phyloP scores from a whole-genome alignment of 495 filamentous ascomycete species.

The Penicillium waksmanii region DNA sequence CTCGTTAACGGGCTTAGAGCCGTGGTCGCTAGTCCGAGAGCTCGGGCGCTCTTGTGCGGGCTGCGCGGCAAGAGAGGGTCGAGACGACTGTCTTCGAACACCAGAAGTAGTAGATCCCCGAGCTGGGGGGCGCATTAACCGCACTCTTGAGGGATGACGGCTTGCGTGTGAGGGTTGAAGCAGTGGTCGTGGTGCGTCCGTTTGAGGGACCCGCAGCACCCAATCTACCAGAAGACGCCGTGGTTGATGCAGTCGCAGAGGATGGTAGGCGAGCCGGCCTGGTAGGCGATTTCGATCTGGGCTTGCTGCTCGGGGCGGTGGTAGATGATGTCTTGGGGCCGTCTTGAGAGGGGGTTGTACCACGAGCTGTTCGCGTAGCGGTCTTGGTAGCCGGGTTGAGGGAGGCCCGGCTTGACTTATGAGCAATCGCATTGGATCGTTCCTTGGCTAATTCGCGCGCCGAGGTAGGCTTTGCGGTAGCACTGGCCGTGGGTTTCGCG shows the following conservation, averaged over 20 bases:
- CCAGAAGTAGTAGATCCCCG: constrained; percentile 29
- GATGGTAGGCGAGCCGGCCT: constrained; percentile 62
- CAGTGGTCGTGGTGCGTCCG: constrained; percentile 48
- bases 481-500: constrained; percentile 28
- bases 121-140: constrained; percentile 19
- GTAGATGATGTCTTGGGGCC: constrained; percentile 29
- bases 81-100: constrained; percentile 44
- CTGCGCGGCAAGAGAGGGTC: constrained; percentile 42
- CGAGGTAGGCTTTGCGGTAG: constrained; percentile 19
- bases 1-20: constrained; percentile 60
- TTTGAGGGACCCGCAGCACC: constrained; percentile 44
- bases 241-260: constrained; percentile 65
- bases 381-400: constrained; percentile 35
- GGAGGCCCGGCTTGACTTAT: constrained; percentile 40
- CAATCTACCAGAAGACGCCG: constrained; percentile 61
- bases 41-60: constrained; percentile 42
- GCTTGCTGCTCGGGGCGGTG: constrained; percentile 45
- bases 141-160: constrained; percentile 44
- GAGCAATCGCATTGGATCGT: constrained; percentile 31
- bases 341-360: constrained; percentile 40
- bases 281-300: constrained; percentile 67
- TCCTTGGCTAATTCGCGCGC: constrained; percentile 35
- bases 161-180: constrained; percentile 45
- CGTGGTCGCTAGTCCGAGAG: constrained; percentile 45
- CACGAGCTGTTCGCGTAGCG: constrained; percentile 32